These are phyloP conservation scores for Pleodorina starrii DNA, from an alignment of 139 green algal species.

Conservation along the genomic window DNA sequence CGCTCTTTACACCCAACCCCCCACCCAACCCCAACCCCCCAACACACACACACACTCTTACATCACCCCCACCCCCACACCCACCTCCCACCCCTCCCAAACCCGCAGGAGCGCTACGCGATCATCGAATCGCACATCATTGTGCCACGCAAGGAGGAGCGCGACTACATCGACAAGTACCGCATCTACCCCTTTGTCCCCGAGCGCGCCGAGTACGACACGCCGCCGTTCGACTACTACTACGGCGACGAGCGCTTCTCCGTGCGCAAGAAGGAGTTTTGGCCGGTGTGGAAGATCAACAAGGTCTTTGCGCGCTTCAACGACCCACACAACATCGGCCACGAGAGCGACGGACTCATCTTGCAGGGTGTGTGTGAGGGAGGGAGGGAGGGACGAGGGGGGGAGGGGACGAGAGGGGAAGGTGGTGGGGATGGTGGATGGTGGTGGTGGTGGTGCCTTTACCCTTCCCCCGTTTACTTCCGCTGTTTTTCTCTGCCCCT, in stretches of 20 bases:
- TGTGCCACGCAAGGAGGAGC: constrained; percentile 70
- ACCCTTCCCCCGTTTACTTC: too few relatives aligned
- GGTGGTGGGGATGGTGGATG: too few relatives aligned
- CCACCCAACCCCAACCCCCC: too few relatives aligned
- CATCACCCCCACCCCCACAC: too few relatives aligned
- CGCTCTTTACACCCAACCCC: too few relatives aligned
- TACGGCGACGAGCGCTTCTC: constrained; percentile 80
- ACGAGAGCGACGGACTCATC: constrained; percentile 97
- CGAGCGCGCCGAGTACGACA: constrained; percentile 50
- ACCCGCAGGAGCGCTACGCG: constrained; percentile 61
- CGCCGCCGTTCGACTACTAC: constrained; percentile 59
- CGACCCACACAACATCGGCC: constrained; percentile 71
- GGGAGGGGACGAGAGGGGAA: neutral
- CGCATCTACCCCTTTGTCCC: constrained; percentile 11
- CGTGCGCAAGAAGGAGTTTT: constrained; percentile 94
- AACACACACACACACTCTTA: too few relatives aligned
- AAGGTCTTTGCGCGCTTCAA: constrained; percentile 79
- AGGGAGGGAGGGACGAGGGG: neutral
- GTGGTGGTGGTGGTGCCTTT: too few relatives aligned
- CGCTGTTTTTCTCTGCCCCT: too few relatives aligned
- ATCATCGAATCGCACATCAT: constrained; percentile 70
- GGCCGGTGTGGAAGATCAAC: constrained; percentile 76
- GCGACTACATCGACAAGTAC: constrained; percentile 54
- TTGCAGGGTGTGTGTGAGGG: constrained; percentile 72
- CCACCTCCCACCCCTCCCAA: too few relatives aligned